Evolutionary conservation across 257 asterid genomes (phyloP), one percentile per base, ranked within the genome.

Genomic region (Eustoma russellianum): DNA sequence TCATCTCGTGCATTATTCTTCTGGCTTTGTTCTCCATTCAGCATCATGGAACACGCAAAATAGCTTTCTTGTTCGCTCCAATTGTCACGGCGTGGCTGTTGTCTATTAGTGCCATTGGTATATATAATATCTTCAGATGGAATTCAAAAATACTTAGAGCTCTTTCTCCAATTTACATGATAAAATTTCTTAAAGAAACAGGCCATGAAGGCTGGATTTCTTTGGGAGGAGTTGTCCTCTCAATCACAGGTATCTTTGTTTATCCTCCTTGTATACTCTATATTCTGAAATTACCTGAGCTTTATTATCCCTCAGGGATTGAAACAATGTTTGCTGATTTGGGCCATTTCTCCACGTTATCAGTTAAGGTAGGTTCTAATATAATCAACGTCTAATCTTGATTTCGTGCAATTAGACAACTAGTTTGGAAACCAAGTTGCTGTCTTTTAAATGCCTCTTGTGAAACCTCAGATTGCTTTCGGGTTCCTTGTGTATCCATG

Each of bases 281-380:
- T 24, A 16, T 49, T 13, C 35, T 13, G 44, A 14, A 17, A 52
- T 5, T 17, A 34, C 3, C 38, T 48, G 5, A 24, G 17, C 30
- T 16, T 53, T 9, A 14, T n/a, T 64, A 45, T 33, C 17, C 18
- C 40, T 24, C 74, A 79, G 86, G 86, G 46, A 63, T 74, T 0
- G 86, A 79, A 66, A 71, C 83, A 40, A 79, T 79, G 86, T 79
- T 76, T 67, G 83, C 86, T 48, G 86, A 70, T 50, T 69, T 79
- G 55, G 86, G 83, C 49, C 86, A 79, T 63, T 79, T 79, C 59
- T 72, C 86, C 10, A 62, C 73, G 16, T 57, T 70, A 60, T 79
- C 86, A 50, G 72, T 79, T 48, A 52, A 60, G 72, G 76, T 66
- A 60, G 43, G 24, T 9, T 5, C 16, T 13, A 18, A 2, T 19